Evolutionary conservation across 805 yeast genomes (phyloP), one percentile per base, ranked within the genome.

Genomic region (Metschnikowia lochheadii): DNA sequence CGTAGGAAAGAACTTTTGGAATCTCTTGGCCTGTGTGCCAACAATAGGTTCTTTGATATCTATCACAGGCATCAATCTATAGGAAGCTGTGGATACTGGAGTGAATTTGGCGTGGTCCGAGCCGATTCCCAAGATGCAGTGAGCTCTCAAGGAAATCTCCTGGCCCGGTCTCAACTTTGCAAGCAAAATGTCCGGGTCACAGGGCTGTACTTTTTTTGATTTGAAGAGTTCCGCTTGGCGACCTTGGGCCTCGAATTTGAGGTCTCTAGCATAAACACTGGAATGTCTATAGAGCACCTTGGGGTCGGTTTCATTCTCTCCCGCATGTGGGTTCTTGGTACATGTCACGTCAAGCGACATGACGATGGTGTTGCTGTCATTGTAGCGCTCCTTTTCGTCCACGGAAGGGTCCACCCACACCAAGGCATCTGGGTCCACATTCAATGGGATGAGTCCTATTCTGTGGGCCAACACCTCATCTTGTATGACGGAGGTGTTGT

Each of bases 141-240:
- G 96, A 50, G 87, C 96, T 63, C 90, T 79, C 57, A 94, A 76
- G 26, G 92, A 81, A 56, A 94, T 91, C 70, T 94, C 98, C 73
- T 94, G 99, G 44, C 97, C 97, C 6, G 98, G 98, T 62, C 99
- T 82, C 63, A 94, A 76, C 71, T 94, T 94, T 47, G 96, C 97
- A 48, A 94, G 69, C 56, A 94, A 72, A 58, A 94, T 88, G 66
- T 94, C 86, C 35, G 97, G 96, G 70, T 91, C 94, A 51, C 87
- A 78, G 20, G 96, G 86, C 8, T 74, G 84, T 36, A 85, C 88
- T 1, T 91, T 89, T 46, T 67, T 69, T 49, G 77, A 75, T 56
- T 84, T 82, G 70, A 87, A 89, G 37, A 75, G 68, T 59, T 86
- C 92, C 15, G 73, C 69, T 70, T 94, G 99, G 53, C 82, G 80